Percentiles rank a stretch among this genome's conserved stretches.
phyloP scores from a whole-genome alignment of 2,329 filamentous ascomycete species.

The Nemania abortiva region DNA sequence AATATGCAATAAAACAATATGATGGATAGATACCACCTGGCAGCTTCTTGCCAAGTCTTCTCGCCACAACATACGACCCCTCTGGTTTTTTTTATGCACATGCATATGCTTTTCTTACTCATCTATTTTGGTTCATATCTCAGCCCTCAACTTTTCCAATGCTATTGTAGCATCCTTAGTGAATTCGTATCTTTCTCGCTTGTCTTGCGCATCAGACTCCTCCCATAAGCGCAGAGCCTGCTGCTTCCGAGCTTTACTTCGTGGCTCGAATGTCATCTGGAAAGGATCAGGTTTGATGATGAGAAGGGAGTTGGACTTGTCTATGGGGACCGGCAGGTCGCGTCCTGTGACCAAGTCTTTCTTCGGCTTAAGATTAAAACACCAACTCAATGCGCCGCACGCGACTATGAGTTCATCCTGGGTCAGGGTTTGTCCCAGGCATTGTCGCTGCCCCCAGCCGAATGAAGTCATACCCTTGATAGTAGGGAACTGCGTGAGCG shows the following conservation, averaged over 20 bases:
- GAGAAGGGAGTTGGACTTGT: conserved; percentile 67
- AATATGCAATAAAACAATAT: too few relatives aligned
- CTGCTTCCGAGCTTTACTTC: conserved; percentile 56
- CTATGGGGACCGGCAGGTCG: conserved; percentile 57
- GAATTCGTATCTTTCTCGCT: conserved; percentile 47
- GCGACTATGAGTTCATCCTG: conserved; percentile 63
- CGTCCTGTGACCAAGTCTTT: conserved; percentile 56
- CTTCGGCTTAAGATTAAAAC: conserved; percentile 59
- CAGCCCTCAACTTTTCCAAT: background rate
- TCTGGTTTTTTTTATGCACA: background rate
- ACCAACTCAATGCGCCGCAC: conserved; percentile 62
- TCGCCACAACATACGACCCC: background rate
- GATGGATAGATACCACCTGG: too few relatives aligned
- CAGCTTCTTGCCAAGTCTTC: background rate
- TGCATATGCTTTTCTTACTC: background rate
- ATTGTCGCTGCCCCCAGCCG: conserved; percentile 64
- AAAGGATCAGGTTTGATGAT: conserved; percentile 69
- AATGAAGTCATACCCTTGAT: conserved; percentile 66
- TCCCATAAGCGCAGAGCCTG: conserved; percentile 56
- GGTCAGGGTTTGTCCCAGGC: conserved; percentile 53
- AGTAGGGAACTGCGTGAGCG: conserved; percentile 63
- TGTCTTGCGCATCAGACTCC: conserved; percentile 50
- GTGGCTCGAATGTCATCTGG: conserved; percentile 65
- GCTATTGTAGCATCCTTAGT: conserved; percentile 28
- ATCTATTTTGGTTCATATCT: background rate